Evolutionary conservation across 108 stramenopile species (phyloP), one percentile per base, ranked within the genome.

Genomic region (Discostella stelligeroides): DNA sequence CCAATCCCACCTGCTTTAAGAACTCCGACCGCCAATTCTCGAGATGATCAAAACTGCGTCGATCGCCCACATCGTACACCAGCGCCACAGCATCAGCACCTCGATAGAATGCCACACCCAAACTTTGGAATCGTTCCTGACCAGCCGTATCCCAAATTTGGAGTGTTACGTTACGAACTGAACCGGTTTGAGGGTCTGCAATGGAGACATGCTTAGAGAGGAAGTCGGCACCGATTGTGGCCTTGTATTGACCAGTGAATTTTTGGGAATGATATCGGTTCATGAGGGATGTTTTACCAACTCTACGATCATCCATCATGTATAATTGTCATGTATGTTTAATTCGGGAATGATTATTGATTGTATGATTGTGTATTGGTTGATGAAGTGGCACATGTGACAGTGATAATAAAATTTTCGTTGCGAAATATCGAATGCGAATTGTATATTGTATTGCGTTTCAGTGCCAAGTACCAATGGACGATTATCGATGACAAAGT

Each of bases 81-180:
- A 99, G 85, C 15, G 98, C 83, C 66, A 97, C 97, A 2, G 96
- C 98, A 86, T 99, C 97, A 27, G 97, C 96, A 21, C 98, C 98
- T 43, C 99, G 82, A 79, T 99, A 99, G 81, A 99, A 99, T 25
- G 95, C 97, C 18, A 90, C 86, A 8, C 99, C 99, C 25, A 99
- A 76, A 18, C 85, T 88, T 79, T 98, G 96, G 81, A 99, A 99
- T 48, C 98, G 83, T 83, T 99, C 99, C 76, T 95, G 97, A 20
- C 99, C 99, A 11, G 99, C 99, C 0, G 99, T 99, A 76, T 99
- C 99, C 99, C 99, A 99, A 64, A 99, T 98, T 85, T 97, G 92
- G 4, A 98, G 76, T 28, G 92, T 98, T 23, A 97, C 96, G 61
- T 86, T 73, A 10, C 83, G 70, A 38, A 79, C 73, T 23, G 58